Evolutionary conservation across 371 early-diverging fungal genomes (phyloP).

Genomic region (Gilbertella persicaria): DNA sequence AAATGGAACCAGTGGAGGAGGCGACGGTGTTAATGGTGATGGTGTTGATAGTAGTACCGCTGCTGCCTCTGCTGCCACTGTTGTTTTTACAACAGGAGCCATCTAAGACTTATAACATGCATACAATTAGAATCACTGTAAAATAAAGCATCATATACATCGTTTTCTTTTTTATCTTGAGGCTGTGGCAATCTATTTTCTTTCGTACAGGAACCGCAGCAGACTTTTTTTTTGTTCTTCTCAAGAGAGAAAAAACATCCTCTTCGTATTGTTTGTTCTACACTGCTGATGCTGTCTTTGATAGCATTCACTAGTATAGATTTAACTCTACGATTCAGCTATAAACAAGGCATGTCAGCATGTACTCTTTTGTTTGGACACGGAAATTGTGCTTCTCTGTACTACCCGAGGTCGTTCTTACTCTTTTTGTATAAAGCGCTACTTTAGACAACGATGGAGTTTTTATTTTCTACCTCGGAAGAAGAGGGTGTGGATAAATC

Average conservation of each 20-base stretch:
- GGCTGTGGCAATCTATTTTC: too few relatives aligned
- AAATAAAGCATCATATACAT: too few relatives aligned
- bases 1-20: not conserved
- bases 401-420: slow-evolving; percentile 6
- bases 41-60: not conserved
- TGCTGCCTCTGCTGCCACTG: slow-evolving; percentile 23
- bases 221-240: too few relatives aligned
- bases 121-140: too few relatives aligned
- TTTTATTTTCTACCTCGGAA: slow-evolving; percentile 19
- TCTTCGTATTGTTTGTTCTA: not conserved
- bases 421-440: slow-evolving; percentile 21
- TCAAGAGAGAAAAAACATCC: not conserved
- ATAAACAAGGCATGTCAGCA: not conserved
- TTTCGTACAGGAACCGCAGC: too few relatives aligned
- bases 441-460: slow-evolving; percentile 11
- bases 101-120: not conserved
- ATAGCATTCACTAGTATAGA: too few relatives aligned
- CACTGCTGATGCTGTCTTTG: too few relatives aligned
- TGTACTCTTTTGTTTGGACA: slow-evolving; percentile 8
- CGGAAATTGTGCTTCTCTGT: too few relatives aligned
- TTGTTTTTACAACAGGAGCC: slow-evolving; percentile 16
- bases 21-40: not conserved
- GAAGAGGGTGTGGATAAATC: too few relatives aligned
- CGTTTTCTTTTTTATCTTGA: not conserved
- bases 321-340: not conserved